Conservation (phyloP, 352 stramenopile genomes). For the Phytopythium montanum region DNA sequence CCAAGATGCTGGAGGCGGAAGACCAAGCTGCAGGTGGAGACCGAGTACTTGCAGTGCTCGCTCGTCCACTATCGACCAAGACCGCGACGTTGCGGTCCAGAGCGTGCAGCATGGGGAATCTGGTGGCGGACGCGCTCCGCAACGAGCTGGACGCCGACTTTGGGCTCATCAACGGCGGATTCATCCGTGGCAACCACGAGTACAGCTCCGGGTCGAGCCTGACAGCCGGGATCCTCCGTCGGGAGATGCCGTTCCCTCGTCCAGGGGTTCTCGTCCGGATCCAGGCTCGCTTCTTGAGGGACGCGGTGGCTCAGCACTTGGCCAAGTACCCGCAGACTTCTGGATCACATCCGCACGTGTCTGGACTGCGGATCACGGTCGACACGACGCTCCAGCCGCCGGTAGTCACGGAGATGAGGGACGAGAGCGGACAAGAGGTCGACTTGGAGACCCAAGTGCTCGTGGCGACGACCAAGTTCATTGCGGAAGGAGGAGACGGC, state of each 20-base stretch:
- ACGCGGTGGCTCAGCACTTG: conserved; percentile 63
- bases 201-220: conserved; percentile 52
- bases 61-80: conserved; percentile 42
- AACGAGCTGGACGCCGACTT: conserved; percentile 42
- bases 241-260: conserved; percentile 70
- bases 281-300: conserved; percentile 33
- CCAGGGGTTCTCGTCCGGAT: conserved; percentile 50
- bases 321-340: conserved; percentile 70
- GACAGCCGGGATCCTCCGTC: conserved; percentile 49
- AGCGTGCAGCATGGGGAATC: conserved; percentile 57
- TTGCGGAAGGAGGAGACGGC: conserved; percentile 34
- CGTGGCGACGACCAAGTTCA: conserved; percentile 80
- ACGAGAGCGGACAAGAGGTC: conserved; percentile 43
- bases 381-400: conserved; percentile 15
- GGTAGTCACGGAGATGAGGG: conserved; percentile 34
- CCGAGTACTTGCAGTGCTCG: conserved; percentile 34
- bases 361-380: conserved; percentile 44
- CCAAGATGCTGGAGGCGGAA: conserved; percentile 50
- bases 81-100: conserved; percentile 49
- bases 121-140: conserved; percentile 60
- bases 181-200: conserved; percentile 66
- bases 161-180: conserved; percentile 76
- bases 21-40: conserved; percentile 21
- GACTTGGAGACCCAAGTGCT: conserved; percentile 48
- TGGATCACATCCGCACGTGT: conserved; percentile 81